Base-by-base conservation (phyloP, 495 filamentous ascomycete genomes). In the Pseudevernia furfuracea region DNA sequence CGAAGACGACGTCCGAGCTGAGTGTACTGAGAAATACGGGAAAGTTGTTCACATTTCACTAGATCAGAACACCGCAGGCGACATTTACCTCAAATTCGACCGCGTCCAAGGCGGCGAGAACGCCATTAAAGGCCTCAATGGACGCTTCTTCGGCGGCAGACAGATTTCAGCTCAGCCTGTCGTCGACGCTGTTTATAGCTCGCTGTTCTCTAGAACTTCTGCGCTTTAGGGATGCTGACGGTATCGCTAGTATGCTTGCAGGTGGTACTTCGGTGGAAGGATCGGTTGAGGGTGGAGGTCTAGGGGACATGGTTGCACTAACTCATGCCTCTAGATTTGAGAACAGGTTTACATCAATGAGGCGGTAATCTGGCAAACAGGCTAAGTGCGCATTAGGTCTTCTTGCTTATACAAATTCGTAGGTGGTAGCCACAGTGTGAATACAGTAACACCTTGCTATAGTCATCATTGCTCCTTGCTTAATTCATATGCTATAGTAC, bases 11-110 rank as follows among this genome's bases (percentile, higher is more conserved):
- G 90, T 99, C 70, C 86, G 89, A 75, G 80, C 82, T 70, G 95
- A 99, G 81, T 96, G 94, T 74, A 90, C 95, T 77, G 82, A 87
- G 67, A 96, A 94, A 81, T 99, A 97, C 81, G 95, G 95, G 73
- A 89, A 92, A 73, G 92, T 99, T 73, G 91, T 97, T 79, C 95
- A 99, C 85, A 96, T 97, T 78, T 82, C 90, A 72, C 79, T 97
- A 80, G 93, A 97, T 83, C 84, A 90, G 67, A 96, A 94, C 75
- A 91, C 89, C 60, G 84, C 89, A 73, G 95, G 95, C 77, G 95
- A 97, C 72, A 93, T 99, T 71, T 99, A 96, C 76, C 84, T 97
- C 72, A 97, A 97, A 76, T 99, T 97, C 74, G 90, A 96, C 78
- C 87, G 90, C 66, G 90, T 97, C 63, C 84, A 90, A 70, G 94